These are phyloP conservation scores for Eucalyptus cladocalyx DNA, from an alignment of 345 rosid genomes.

Conservation along the genomic window DNA sequence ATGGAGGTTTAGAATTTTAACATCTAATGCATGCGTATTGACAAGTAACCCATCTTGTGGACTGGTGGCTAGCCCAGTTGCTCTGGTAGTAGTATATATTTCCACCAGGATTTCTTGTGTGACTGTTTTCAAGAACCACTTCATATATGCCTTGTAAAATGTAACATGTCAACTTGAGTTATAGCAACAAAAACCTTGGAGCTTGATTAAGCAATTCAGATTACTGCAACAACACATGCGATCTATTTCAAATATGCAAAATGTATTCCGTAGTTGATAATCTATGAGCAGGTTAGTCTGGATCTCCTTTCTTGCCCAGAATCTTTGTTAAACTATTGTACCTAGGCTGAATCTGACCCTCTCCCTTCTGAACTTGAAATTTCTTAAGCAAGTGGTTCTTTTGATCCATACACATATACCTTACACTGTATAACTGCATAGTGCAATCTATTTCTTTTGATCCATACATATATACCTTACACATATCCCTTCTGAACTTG, in stretches of 20 bases:
- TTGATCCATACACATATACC: neutral
- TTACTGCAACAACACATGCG: neutral
- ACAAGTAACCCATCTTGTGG: neutral
- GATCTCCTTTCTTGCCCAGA: neutral
- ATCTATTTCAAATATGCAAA: neutral
- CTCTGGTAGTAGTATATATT: neutral
- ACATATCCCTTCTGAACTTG: no score
- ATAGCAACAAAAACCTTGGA: neutral
- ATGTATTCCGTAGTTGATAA: neutral
- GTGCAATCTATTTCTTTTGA: no score
- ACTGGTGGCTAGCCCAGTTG: neutral
- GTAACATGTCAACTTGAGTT: neutral
- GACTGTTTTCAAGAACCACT: neutral
- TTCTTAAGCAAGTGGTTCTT: neutral
- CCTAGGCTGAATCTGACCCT: neutral
- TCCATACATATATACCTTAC: no score
- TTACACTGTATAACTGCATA: neutral
- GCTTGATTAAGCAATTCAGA: neutral
- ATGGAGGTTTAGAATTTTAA: neutral
- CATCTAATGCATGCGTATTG: neutral
- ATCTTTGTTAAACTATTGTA: neutral
- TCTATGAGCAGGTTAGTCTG: neutral
- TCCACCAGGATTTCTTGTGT: neutral
- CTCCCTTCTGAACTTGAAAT: neutral
- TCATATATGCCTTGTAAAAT: neutral